Evolutionary conservation across 1,284 basidiomycete species (phyloP).

Genomic region (Testicularia cyperi): DNA sequence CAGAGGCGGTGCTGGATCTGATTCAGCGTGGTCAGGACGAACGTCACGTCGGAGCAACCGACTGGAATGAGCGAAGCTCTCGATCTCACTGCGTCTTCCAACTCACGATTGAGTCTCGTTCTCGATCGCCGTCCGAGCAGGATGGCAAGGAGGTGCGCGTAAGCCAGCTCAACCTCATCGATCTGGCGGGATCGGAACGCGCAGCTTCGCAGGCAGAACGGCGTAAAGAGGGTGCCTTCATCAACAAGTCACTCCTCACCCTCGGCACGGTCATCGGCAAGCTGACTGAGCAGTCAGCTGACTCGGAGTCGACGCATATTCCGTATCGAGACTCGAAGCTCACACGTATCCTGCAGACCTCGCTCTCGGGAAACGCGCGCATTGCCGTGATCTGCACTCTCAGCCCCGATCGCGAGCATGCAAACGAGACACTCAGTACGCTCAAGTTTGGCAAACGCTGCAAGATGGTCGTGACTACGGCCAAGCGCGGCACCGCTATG

Average conservation of each 20-base stretch:
- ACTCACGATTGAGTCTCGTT: slow-evolving; percentile 61
- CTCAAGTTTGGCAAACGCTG: slow-evolving; percentile 66
- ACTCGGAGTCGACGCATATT: slow-evolving; percentile 60
- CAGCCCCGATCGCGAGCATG: slow-evolving; percentile 63
- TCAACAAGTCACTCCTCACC: slow-evolving; percentile 62
- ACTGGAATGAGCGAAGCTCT: slow-evolving; percentile 94
- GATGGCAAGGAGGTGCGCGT: slow-evolving; percentile 44
- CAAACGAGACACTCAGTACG: slow-evolving; percentile 65
- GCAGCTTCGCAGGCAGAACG: slow-evolving; percentile 65
- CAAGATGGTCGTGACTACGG: slow-evolving; percentile 66
- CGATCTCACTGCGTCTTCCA: slow-evolving; percentile 79
- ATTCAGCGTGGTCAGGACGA: slow-evolving; percentile 82
- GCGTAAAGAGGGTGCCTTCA: slow-evolving; percentile 63
- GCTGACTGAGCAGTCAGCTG: slow-evolving; percentile 61
- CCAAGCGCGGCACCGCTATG: slow-evolving; percentile 64
- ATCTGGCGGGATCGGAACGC: slow-evolving; percentile 66
- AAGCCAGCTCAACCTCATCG: slow-evolving; percentile 64
- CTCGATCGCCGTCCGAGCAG: background rate
- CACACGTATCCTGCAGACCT: slow-evolving; percentile 65
- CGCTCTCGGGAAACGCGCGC: slow-evolving; percentile 65
- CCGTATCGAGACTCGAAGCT: slow-evolving; percentile 66
- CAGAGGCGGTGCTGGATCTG: slow-evolving; percentile 66
- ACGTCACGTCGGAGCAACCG: slow-evolving; percentile 86
- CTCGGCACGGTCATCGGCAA: slow-evolving; percentile 66
- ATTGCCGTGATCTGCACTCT: slow-evolving; percentile 67